Evolutionary conservation across 768 basidiomycete species (phyloP).

Genomic region (Gautieria morchelliformis): DNA sequence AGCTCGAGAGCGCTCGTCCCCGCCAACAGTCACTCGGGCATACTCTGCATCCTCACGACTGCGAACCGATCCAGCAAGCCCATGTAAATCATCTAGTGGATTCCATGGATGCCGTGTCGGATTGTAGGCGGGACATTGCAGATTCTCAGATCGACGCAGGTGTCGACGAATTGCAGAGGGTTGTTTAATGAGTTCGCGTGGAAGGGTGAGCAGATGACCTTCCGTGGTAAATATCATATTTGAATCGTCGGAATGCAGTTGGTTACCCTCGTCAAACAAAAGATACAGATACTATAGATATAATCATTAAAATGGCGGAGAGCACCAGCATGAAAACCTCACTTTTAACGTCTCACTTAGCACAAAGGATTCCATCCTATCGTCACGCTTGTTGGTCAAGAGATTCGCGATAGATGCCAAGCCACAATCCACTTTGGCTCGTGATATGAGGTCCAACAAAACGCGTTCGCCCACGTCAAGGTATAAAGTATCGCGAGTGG

Average conservation of each 20-base stretch:
- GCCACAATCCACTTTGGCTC: conserved; percentile 81
- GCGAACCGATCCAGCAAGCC: conserved; percentile 60
- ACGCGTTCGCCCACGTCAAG: conserved; percentile 84
- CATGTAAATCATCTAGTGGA: conserved; percentile 26
- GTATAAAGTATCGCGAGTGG: conserved; percentile 88
- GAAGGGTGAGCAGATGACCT: conserved; percentile 77
- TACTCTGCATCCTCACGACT: conserved; percentile 74
- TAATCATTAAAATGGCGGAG: background rate
- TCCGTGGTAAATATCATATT: conserved; percentile 94
- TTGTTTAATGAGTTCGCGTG: conserved; percentile 41
- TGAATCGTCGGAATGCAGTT: conserved; percentile 63
- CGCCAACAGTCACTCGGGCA: conserved; percentile 57
- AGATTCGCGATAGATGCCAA: conserved; percentile 77
- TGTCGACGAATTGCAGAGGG: conserved; percentile 50
- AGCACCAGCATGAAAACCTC: conserved; percentile 6
- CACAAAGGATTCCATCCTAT: conserved; percentile 97
- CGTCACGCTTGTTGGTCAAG: conserved; percentile 66
- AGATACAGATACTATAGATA: conserved; percentile 75
- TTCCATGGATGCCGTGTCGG: conserved; percentile 21
- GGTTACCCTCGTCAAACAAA: conserved; percentile 81
- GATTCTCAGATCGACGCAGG: conserved; percentile 51
- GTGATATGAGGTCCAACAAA: conserved; percentile 59
- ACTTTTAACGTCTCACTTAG: conserved; percentile 90
- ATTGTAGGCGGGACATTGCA: conserved; percentile 67
- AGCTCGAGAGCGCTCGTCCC: conserved; percentile 40